phyloP scores from a whole-genome alignment of 306 rosid species.

The Medicago lupulina region DNA sequence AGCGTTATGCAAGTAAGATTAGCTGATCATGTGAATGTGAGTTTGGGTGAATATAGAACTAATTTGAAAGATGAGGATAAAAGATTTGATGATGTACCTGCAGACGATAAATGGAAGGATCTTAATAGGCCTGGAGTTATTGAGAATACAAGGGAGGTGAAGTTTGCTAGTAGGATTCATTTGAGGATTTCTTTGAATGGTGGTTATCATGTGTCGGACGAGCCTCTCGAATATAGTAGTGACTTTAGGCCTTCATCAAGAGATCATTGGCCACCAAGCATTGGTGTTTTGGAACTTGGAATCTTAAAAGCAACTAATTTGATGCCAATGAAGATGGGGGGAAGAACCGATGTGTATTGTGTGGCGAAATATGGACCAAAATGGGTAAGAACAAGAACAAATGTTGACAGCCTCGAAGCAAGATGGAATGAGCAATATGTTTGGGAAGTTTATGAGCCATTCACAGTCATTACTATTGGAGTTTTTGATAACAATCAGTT shows the following conservation, averaged over 20 bases:
- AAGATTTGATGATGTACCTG: conserved; percentile 35
- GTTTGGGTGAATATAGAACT: conserved; percentile 42
- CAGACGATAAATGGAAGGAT: conserved; percentile 12
- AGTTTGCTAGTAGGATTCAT: conserved; percentile 56
- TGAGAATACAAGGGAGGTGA: conserved; percentile 28
- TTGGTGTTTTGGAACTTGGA: conserved; percentile 59
- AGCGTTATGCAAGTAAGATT: conserved; percentile 47
- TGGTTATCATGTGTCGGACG: conserved; percentile 60
- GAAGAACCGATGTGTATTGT: conserved; percentile 57
- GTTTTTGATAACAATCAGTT: conserved; percentile 56
- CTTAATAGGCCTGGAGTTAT: conserved; percentile 16
- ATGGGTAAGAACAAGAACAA: conserved; percentile 58
- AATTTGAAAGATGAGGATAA: conserved; percentile 35
- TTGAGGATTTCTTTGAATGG: conserved; percentile 60
- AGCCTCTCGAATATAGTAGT: conserved; percentile 50
- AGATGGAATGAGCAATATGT: conserved; percentile 60
- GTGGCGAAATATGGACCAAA: conserved; percentile 62
- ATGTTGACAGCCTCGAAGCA: conserved; percentile 43
- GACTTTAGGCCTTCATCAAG: conserved; percentile 53
- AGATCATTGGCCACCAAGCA: conserved; percentile 41
- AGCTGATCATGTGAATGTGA: conserved; percentile 16
- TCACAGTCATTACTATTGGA: conserved; percentile 51
- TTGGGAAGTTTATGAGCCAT: conserved; percentile 66
- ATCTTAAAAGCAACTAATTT: conserved; percentile 47
- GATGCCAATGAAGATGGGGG: conserved; percentile 47